phyloP scores from a whole-genome alignment of 2,329 filamentous ascomycete genomes.

The Fusarium incarnatum region DNA sequence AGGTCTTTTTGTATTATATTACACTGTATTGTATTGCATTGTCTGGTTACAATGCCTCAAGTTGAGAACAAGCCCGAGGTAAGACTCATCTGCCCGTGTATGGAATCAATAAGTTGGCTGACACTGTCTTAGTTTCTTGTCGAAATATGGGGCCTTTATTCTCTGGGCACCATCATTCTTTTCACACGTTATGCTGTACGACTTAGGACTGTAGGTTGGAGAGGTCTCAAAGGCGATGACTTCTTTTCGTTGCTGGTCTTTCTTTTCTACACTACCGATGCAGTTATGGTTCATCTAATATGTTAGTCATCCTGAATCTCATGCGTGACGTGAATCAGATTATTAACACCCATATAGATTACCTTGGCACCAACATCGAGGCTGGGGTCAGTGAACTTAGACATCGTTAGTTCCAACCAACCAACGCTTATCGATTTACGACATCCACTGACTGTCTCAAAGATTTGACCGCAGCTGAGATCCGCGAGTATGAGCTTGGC shows the following conservation, averaged over 20 bases:
- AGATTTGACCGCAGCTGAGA: slow-evolving; percentile 46
- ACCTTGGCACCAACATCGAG: slow-evolving; percentile 41
- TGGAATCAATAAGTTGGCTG: background rate
- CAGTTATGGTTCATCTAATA: slow-evolving; percentile 51
- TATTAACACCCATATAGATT: slow-evolving; percentile 19
- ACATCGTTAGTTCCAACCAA: background rate
- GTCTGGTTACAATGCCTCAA: slow-evolving; percentile 4
- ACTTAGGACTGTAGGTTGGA: slow-evolving; percentile 52
- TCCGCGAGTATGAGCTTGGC: slow-evolving; percentile 47
- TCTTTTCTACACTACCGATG: slow-evolving; percentile 52
- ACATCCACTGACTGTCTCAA: background rate
- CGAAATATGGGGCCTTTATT: slow-evolving; percentile 50
- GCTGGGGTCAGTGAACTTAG: background rate
- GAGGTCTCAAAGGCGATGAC: slow-evolving; percentile 54
- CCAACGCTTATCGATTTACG: background rate
- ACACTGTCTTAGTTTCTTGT: slow-evolving; percentile 40
- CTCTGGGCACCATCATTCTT: slow-evolving; percentile 49
- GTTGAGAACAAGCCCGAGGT: background rate
- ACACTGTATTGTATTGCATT: background rate
- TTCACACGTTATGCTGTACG: slow-evolving; percentile 51
- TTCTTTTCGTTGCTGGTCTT: slow-evolving; percentile 51
- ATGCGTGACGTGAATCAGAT: background rate
- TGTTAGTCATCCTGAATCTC: slow-evolving; percentile 36
- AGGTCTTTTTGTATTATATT: background rate
- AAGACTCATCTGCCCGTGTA: background rate